phyloP scores from a whole-genome alignment of 306 rosid species.

The Trifolium repens region DNA sequence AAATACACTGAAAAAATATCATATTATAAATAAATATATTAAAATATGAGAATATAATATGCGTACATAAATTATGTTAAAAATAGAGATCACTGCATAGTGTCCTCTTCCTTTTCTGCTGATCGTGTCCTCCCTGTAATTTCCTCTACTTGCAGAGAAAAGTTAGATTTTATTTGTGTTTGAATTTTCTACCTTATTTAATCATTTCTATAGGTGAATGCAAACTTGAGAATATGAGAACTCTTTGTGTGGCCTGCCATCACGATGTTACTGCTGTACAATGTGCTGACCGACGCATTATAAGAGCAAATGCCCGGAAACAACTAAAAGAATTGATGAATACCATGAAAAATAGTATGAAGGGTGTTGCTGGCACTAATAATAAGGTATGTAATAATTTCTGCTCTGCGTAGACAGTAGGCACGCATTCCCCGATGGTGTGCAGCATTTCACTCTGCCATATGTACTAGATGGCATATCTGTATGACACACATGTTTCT shows the following conservation, averaged over 20 bases:
- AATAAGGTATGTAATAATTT: slow-evolving; percentile 52
- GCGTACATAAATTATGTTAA: background rate
- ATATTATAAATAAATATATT: background rate
- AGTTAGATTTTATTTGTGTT: slow-evolving; percentile 6
- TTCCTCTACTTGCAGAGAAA: slow-evolving; percentile 11
- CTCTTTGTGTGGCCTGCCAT: slow-evolving; percentile 95
- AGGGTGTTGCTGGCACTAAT: slow-evolving; percentile 32
- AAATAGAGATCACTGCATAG: background rate
- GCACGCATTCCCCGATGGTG: slow-evolving; percentile 8
- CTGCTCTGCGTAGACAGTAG: slow-evolving; percentile 9
- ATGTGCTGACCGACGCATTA: slow-evolving; percentile 71
- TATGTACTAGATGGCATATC: slow-evolving; percentile 18
- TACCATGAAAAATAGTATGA: slow-evolving; percentile 46
- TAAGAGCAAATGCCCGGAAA: slow-evolving; percentile 76
- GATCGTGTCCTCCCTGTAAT: background rate
- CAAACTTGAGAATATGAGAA: slow-evolving; percentile 88
- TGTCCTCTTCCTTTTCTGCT: background rate
- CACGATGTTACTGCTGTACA: slow-evolving; percentile 78
- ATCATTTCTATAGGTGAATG: slow-evolving; percentile 70
- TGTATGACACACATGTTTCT: slow-evolving; percentile 9
- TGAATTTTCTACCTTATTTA: slow-evolving; percentile 16
- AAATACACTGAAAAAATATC: background rate
- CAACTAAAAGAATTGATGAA: slow-evolving; percentile 67
- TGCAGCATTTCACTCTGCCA: background rate
- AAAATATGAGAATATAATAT: background rate